Base-by-base conservation (phyloP, 495 filamentous ascomycete genomes). In the Rhizodiscina lignyota region DNA sequence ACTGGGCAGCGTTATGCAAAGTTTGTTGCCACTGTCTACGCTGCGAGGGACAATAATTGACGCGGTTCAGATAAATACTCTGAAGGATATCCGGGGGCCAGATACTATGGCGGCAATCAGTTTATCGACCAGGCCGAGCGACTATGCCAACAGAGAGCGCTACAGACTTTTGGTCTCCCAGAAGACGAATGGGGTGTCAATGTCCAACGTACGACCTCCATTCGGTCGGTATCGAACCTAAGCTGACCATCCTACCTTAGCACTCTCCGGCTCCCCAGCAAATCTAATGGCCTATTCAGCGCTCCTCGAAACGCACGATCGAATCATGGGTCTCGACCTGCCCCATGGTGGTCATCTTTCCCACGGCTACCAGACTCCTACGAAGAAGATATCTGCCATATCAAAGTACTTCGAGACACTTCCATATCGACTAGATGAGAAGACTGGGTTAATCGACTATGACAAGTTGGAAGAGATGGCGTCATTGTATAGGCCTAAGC, bases 321-420 rank as follows among this genome's bases (percentile, higher is more conserved):
- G 89, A 32, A 71, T 97, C 38, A 96, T 97, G 89, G 87, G 91
- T 29, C 70, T 97, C 30, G 89, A 97, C 56, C 70, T 97, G 12
- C 89, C 89, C 30, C 89, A 97, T 48, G 89, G 89, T 32, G 89
- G 89, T 37, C 89, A 97, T 59, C 68, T 97, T 26, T 96, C 89
- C 12, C 89, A 97, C 56, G 89, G 89, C 34, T 97, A 97, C 60
- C 89, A 97, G 58, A 94, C 79, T 10, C 86, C 91, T 1, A 85
- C 81, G 29, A 96, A 94, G 67, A 97, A 97, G 67, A 94, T 97
- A 47, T 96, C 89, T 12, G 80, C 81, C 46, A 79, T 97, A 37
- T 96, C 89, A 29, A 94, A 94, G 57, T 97, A 97, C 62, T 97
- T 96, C 51, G 89, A 97, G 64, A 96, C 91, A 3, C 55, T 97